Conservation (phyloP, 1,139 yeast genomes). For the Lodderomyces pseudojiufengensis region DNA sequence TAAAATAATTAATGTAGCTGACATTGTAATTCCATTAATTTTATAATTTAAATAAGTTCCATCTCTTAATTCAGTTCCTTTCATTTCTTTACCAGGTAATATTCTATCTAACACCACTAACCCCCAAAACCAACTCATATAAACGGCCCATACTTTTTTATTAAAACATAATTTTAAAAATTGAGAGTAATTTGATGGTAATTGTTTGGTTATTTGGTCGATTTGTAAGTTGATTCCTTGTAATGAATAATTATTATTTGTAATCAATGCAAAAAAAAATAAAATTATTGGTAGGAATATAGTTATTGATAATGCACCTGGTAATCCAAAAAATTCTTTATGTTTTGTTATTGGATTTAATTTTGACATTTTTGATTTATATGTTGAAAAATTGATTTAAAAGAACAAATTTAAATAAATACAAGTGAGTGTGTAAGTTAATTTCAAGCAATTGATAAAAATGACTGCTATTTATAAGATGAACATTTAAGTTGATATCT, state of each 20-base stretch:
- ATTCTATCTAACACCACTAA: slow-evolving; percentile 61
- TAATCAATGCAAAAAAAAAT: slow-evolving; percentile 53
- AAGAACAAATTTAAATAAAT: too few relatives aligned
- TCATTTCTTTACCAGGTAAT: slow-evolving; percentile 66
- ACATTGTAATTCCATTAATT: slow-evolving; percentile 72
- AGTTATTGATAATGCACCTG: slow-evolving; percentile 70
- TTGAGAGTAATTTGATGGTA: slow-evolving; percentile 25
- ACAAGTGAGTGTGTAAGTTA: too few relatives aligned
- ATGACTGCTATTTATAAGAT: too few relatives aligned
- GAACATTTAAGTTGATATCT: too few relatives aligned
- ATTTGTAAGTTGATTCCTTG: slow-evolving; percentile 46
- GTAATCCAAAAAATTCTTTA: slow-evolving; percentile 71
- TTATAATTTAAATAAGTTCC: slow-evolving; percentile 68
- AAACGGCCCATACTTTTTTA: slow-evolving; percentile 55
- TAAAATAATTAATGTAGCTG: slow-evolving; percentile 42
- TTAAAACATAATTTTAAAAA: slow-evolving; percentile 31
- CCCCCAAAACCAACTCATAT: slow-evolving; percentile 69
- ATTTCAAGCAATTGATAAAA: too few relatives aligned
- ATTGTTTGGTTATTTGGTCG: slow-evolving; percentile 24
- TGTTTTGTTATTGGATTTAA: slow-evolving; percentile 71
- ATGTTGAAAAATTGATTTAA: too few relatives aligned
- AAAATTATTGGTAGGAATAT: slow-evolving; percentile 65
- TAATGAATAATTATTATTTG: slow-evolving; percentile 54
- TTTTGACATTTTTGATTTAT: slow-evolving; percentile 4
- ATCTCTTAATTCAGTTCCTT: slow-evolving; percentile 74